Evolutionary conservation across 305 asterid species (phyloP).

Genomic region (Rubia balearica): DNA sequence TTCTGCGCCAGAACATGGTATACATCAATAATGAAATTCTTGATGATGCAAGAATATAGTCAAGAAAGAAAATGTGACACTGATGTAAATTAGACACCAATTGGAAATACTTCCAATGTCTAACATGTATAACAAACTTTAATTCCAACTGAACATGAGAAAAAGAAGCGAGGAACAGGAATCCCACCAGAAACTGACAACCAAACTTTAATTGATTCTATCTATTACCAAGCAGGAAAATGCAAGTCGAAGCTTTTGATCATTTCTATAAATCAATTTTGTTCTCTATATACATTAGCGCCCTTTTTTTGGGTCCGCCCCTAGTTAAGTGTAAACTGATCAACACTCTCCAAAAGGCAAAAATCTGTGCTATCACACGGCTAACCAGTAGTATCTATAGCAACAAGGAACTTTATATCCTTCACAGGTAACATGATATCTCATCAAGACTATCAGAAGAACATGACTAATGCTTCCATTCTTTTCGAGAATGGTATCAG

Average conservation of each 20-base stretch:
- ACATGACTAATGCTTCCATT: not conserved
- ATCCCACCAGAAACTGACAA: not conserved
- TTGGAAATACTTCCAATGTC: not conserved
- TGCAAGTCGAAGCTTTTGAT: not conserved
- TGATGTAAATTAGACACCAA: not conserved
- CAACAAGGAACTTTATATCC: not conserved
- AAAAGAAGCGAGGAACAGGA: not conserved
- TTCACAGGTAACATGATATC: not conserved
- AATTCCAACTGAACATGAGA: not conserved
- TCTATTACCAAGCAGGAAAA: constrained; percentile 18
- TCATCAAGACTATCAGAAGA: not conserved
- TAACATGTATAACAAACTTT: not conserved
- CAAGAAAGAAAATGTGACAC: not conserved
- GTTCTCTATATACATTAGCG: not conserved
- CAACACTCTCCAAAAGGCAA: not conserved
- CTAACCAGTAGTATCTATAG: not conserved
- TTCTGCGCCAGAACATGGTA: not conserved
- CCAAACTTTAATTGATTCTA: constrained; percentile 9
- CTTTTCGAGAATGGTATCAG: not conserved
- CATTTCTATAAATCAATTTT: not conserved
- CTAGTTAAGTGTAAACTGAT: not conserved
- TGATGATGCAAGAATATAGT: not conserved
- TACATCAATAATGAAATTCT: not conserved
- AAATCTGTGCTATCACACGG: not conserved
- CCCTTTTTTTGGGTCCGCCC: not conserved